Evolutionary conservation across 2,329 filamentous ascomycete genomes (phyloP), one percentile per base, ranked within the genome.

Genomic region (Colletotrichum sp.): DNA sequence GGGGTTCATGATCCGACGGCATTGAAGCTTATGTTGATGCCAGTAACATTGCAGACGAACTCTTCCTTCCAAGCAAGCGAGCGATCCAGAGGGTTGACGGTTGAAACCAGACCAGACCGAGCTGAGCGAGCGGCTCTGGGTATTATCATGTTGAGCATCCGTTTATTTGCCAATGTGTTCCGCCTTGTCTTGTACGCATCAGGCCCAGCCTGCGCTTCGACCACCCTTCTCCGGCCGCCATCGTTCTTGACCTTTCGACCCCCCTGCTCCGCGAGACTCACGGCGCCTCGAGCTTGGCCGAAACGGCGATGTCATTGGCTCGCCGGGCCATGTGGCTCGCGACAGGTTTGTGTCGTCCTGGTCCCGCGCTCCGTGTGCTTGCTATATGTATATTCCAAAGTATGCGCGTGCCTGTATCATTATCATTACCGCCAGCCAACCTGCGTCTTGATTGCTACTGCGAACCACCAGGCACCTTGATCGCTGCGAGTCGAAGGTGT

Each of bases 211-310:
- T 44, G 73, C 69, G 73, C 71, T 65, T 34, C 65, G 70, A 65
- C 65, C 71, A n/a, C 60, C 44, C 57, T 65, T 52, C 63, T 55
- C 36, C 44, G 57, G 74, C 65, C 34, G 64, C 71, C 49, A 52
- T 69, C 44, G 64, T 36, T 68, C 49, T 59, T 34, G 39, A 34
- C 68, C 34, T 73, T 32, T 36, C 34, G 30, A 52, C 26, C 63
- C 63, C 72, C 44, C 36, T 75, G 67, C 26, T 44, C 32, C 67
- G 60, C 73, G 68, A 76, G 63, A 64, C 68, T 76, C 62, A 30
- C 34, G 75, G 68, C 72, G 72, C 72, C 72, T 76, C 68, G 59
- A 77, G 72, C 36, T 72, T 72, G 75, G 59, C 36, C 68, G 28
- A 32, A 39, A 60, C 68, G 60, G 30, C 44, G 21, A 59, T 68